Evolutionary conservation across 345 rosid species (phyloP), one percentile per base, ranked within the genome.

Genomic region (Camelina sativa): DNA sequence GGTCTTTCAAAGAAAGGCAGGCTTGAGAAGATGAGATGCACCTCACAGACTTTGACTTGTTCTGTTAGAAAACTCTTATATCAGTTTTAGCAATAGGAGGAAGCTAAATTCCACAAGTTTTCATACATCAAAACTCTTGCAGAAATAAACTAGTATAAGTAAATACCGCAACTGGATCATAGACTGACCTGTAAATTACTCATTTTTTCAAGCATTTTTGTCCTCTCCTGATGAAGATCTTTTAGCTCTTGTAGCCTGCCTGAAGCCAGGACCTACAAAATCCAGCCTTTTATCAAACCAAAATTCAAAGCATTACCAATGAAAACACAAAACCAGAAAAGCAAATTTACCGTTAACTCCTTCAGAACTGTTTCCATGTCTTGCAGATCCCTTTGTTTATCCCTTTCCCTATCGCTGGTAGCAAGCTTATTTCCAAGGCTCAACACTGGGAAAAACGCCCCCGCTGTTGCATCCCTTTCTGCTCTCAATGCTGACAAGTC

Each of bases 401-500:
- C 97, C 79, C 78, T 87, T 52, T 77, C 74, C 80, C 47, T 87
- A 71, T 96, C 97, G 38, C 77, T 80, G 59, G 85, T 63, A 80
- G 76, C 82, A 76, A 78, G 89, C 76, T 88, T 91, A 80, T 74
- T 85, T 54, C 93, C 88, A 19, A 85, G 54, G 75, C 81, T 90
- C 78, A 92, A 54, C 66, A 89, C 86, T 52, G 97, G 97, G 67
- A 89, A 86, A 81, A 85, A 81, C 17, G 87, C 80, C 77, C 96
- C 97, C 73, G 84, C 85, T 15, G 88, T 84, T 51, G 91, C 90
- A 87, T 92, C 98, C 76, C 85, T 88, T 73, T 90, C 97, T 19
- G 91, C 88, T 82, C 84, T 92, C 65, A 91, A 88, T 69, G 85
- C 80, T 67, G 84, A 88, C 81, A 96, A 74, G 58, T 91, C 82